phyloP scores from a whole-genome alignment of 2,329 filamentous ascomycete genomes.

The Talaromyces sp. region DNA sequence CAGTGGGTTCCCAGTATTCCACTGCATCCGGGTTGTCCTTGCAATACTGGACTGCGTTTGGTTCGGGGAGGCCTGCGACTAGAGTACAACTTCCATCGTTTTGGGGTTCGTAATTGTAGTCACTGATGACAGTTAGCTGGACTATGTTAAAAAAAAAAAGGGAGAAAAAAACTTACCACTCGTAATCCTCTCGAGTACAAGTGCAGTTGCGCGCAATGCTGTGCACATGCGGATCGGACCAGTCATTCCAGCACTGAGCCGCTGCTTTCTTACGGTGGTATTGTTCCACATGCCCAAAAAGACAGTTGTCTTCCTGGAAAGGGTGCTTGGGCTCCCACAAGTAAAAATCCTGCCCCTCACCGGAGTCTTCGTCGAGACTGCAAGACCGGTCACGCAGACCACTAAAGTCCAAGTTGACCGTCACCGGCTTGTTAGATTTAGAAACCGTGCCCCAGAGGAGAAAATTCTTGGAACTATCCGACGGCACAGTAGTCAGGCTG shows the following conservation, averaged over 20 bases:
- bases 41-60: constrained; percentile 57
- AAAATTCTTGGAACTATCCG: constrained; percentile 86
- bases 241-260: constrained; percentile 74
- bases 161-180: constrained; percentile 62
- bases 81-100: constrained; percentile 70
- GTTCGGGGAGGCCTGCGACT: constrained; percentile 66
- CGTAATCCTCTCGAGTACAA: constrained; percentile 80
- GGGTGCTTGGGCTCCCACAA: constrained; percentile 87
- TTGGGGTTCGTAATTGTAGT: constrained; percentile 87
- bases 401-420: constrained; percentile 84
- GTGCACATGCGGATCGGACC: constrained; percentile 65
- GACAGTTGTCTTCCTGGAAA: constrained; percentile 67
- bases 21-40: constrained; percentile 59
- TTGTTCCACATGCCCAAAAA: constrained; percentile 85
- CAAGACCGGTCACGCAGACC: constrained; percentile 70
- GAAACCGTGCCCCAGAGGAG: constrained; percentile 69
- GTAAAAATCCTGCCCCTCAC: constrained; percentile 65
- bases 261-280: constrained; percentile 88
- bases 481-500: constrained; percentile 82
- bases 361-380: constrained; percentile 57
- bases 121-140: constrained; percentile 47
- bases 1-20: constrained; percentile 79
- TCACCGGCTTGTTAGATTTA: constrained; percentile 52
- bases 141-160: neutral
- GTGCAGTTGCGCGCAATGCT: constrained; percentile 68